Evolutionary conservation across 306 rosid species (phyloP), one percentile per base, ranked within the genome.

Genomic region (Prunus fruticosa): DNA sequence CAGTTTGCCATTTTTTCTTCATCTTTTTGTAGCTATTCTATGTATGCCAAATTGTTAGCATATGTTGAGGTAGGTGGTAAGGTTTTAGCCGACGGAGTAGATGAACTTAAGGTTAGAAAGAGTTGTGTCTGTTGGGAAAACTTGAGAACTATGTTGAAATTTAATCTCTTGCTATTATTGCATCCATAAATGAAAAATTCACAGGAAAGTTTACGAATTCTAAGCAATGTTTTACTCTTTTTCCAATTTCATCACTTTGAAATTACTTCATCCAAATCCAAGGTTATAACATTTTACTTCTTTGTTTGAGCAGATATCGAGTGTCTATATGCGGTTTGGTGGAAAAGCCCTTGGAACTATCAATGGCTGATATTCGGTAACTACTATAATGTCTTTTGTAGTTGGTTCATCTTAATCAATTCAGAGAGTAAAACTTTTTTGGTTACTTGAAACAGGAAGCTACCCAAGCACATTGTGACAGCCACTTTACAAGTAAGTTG

Each of bases 401-500:
- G 28, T 76, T 34, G 50, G 46, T 38, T 65, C 69, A 52, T 14
- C 22, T 52, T 52, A 52, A 16, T 38, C 43, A 38, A 38, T 38
- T 38, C 1, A 38, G 9, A 38, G 43, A 38, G 43, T 38, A 38
- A 38, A 52, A 52, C 61, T 1, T 14, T 14, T 25, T 68, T 12
- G n/a, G 41, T 66, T 41, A 18, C 22, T 25, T 46, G 30, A 45
- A 64, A 46, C 87, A 87, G 96, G 93, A 79, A 62, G 84, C 96
- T 91, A 75, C 95, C 96, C 0, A 94, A 86, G 84, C 87, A 94
- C 78, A 74, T 73, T 74, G 92, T 94, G 52, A 72, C 96, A 66
- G 97, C 95, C 65, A 90, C 93, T 19, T 72, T 94, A 69, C 98
- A 94, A 89, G 98, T 94, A 61, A 62, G 51, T 74, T 78, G 69